A percentile compares a stretch with the other conserved stretches of the same genome.
Conservation (phyloP, 176 grass and related monocot genomes). For the Eremochloa ophiuroides region DNA sequence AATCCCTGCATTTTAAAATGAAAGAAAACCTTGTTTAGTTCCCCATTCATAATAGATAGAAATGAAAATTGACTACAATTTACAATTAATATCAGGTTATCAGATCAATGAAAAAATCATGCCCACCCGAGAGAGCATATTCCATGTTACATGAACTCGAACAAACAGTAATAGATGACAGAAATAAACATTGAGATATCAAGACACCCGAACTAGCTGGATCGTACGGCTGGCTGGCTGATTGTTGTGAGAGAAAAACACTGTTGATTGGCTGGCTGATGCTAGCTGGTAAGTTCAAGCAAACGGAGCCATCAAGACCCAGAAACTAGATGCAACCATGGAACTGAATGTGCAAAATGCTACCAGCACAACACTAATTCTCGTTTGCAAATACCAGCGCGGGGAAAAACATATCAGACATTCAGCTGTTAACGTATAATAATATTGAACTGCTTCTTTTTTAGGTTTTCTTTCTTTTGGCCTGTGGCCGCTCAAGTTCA, state of each 20-base stretch:
- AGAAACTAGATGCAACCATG: background rate
- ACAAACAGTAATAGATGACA: background rate
- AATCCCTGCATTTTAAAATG: conserved; percentile 69
- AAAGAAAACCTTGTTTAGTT: background rate
- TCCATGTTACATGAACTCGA: background rate
- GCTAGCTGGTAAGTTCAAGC: too few species aligned
- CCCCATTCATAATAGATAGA: background rate
- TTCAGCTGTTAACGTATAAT: background rate
- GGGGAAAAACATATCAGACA: background rate
- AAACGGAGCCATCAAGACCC: background rate
- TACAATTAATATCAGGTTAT: background rate
- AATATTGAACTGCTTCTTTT: background rate
- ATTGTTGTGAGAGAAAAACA: too few species aligned
- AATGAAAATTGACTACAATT: conserved; percentile 11
- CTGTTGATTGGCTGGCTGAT: too few species aligned
- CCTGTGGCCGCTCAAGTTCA: background rate
- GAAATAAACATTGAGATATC: background rate
- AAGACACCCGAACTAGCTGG: too few species aligned
- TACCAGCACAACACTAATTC: background rate
- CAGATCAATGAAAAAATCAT: background rate
- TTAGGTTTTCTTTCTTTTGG: background rate
- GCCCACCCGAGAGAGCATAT: background rate
- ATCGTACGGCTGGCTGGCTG: too few species aligned
- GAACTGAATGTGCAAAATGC: background rate
- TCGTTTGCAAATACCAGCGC: background rate